Conservation (phyloP, 768 basidiomycete species). For the Mycena latifolia region DNA sequence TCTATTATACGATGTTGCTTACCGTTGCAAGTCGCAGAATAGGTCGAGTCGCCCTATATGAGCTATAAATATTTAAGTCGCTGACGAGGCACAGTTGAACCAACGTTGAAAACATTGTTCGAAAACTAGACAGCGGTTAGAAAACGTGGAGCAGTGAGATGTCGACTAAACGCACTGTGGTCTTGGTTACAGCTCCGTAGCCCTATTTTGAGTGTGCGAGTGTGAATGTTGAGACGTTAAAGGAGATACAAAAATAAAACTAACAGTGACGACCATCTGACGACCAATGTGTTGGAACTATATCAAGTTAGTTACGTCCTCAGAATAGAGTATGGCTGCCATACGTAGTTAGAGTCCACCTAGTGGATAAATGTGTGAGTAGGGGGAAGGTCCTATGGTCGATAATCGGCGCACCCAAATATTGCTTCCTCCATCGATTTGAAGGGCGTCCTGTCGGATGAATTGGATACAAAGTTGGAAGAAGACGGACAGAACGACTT, state of each 20-base stretch:
- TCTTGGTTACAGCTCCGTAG: constrained; percentile 40
- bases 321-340: background rate
- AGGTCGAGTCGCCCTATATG: constrained; percentile 29
- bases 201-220: constrained; percentile 2
- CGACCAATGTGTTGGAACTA: constrained; percentile 42
- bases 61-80: background rate
- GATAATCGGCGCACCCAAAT: constrained; percentile 37
- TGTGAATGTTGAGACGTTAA: background rate
- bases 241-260: background rate
- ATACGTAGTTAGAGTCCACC: constrained; percentile 25
- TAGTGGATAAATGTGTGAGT: background rate
- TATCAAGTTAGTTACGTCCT: background rate
- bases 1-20: background rate
- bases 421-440: constrained; percentile 43
- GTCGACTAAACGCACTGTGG: constrained; percentile 32
- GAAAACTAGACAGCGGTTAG: constrained; percentile 19
- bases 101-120: constrained; percentile 42
- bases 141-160: background rate
- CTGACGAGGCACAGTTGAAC: background rate
- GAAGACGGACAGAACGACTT: background rate
- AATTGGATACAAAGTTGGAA: background rate
- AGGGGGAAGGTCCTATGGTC: too few relatives aligned
- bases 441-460: constrained; percentile 36
- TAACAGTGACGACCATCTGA: constrained; percentile 41
- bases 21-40: constrained; percentile 40